Evolutionary conservation across 2,329 filamentous ascomycete species (phyloP).

Genomic region (Epichloe uncinata): DNA sequence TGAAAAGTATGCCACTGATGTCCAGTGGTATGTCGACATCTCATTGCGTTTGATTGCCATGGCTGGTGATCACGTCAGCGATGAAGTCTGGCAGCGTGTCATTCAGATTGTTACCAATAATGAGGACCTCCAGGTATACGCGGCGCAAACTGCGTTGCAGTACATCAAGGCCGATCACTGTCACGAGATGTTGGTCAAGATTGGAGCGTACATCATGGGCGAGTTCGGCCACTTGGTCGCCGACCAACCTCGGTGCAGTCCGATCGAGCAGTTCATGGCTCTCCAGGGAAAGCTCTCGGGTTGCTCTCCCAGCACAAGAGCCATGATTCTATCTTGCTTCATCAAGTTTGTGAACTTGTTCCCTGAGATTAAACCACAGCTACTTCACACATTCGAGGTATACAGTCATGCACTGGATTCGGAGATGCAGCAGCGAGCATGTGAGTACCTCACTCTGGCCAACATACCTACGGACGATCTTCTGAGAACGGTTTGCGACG

Average conservation of each 20-base stretch:
- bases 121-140: conserved; percentile 93
- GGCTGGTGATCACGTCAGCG: conserved; percentile 95
- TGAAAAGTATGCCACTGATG: conserved; percentile 95
- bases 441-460: conserved; percentile 81
- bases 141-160: conserved; percentile 81
- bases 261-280: conserved; percentile 93
- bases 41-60: conserved; percentile 87
- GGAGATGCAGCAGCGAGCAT: conserved; percentile 90
- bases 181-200: conserved; percentile 95
- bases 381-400: conserved; percentile 76
- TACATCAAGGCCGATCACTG: conserved; percentile 89
- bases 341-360: conserved; percentile 98
- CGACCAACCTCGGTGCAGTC: conserved; percentile 81
- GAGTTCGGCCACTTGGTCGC: conserved; percentile 96
- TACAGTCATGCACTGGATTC: conserved; percentile 94
- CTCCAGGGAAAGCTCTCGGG: conserved; percentile 80
- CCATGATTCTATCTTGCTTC: conserved; percentile 89
- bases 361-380: conserved; percentile 93
- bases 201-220: conserved; percentile 88
- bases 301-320: conserved; percentile 78
- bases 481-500: conserved; percentile 85
- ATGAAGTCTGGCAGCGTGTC: conserved; percentile 97
- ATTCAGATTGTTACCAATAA: conserved; percentile 99
- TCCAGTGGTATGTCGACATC: conserved; percentile 99
- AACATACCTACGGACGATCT: conserved; percentile 82